Conservation (phyloP, 2,329 filamentous ascomycete species). For the Botrytis squamosa region DNA sequence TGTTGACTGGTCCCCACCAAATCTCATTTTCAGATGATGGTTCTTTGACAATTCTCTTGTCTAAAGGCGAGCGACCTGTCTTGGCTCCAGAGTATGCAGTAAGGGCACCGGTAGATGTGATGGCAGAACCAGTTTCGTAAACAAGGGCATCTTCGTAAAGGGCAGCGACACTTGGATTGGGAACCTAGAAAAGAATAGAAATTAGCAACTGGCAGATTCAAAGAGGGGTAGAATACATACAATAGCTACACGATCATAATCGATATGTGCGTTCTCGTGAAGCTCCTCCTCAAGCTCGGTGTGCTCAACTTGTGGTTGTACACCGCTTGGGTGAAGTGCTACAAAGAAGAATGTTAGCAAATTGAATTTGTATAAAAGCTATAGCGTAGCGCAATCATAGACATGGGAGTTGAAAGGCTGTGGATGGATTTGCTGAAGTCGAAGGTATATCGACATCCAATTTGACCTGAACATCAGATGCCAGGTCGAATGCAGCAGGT, state of each 20-base stretch:
- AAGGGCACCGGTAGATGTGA: slow-evolving; percentile 91
- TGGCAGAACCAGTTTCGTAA: slow-evolving; percentile 96
- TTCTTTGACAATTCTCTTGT: slow-evolving; percentile 98
- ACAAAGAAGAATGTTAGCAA: slow-evolving; percentile 6
- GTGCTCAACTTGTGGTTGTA: slow-evolving; percentile 64
- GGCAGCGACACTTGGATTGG: slow-evolving; percentile 84
- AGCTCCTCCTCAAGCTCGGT: slow-evolving; percentile 98
- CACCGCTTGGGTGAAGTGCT: slow-evolving; percentile 37
- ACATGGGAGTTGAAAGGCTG: not conserved
- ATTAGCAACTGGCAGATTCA: slow-evolving; percentile 20
- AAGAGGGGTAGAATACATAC: slow-evolving; percentile 53
- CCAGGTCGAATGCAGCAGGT: not conserved
- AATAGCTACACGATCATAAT: slow-evolving; percentile 98
- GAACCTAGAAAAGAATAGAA: slow-evolving; percentile 50
- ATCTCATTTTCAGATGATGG: slow-evolving; percentile 83
- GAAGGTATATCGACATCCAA: not conserved
- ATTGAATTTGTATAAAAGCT: not conserved
- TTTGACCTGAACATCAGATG: not conserved
- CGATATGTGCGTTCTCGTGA: slow-evolving; percentile 96
- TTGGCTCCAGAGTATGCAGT: slow-evolving; percentile 98
- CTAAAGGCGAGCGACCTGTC: slow-evolving; percentile 92
- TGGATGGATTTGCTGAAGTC: not conserved
- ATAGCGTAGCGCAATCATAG: slow-evolving; percentile 50
- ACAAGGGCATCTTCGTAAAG: slow-evolving; percentile 99
- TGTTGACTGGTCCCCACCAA: slow-evolving; percentile 87